These are phyloP conservation scores for Arabis alpina DNA, from an alignment of 345 rosid genomes.

Conservation along the genomic window DNA sequence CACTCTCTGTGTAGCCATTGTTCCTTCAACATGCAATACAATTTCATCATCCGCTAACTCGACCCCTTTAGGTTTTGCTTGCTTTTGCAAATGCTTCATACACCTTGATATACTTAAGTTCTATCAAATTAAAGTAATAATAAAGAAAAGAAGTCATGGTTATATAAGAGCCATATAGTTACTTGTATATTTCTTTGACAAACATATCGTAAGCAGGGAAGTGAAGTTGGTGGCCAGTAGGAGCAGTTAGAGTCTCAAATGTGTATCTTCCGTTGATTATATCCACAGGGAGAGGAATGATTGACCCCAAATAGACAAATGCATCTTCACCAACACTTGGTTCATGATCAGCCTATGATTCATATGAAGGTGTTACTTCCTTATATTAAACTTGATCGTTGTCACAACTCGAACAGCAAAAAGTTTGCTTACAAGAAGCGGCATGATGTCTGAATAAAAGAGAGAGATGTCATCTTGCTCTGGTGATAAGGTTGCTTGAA, in stretches of 20 bases:
- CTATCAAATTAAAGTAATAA: conserved; percentile 5
- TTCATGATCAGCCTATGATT: conserved; percentile 68
- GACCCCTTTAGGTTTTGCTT: conserved; percentile 67
- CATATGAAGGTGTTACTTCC: conserved; percentile 11
- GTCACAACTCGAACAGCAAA: background rate
- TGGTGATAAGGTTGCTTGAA: conserved; percentile 38
- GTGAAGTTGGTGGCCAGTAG: conserved; percentile 69
- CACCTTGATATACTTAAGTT: conserved; percentile 46
- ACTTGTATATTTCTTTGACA: conserved; percentile 77
- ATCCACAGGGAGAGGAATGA: conserved; percentile 73
- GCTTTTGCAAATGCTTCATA: conserved; percentile 74
- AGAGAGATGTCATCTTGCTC: conserved; percentile 78
- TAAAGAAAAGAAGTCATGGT: background rate
- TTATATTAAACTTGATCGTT: background rate
- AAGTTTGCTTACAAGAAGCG: conserved; percentile 72
- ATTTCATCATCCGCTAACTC: conserved; percentile 84
- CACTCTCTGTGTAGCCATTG: conserved; percentile 77
- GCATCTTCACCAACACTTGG: conserved; percentile 82
- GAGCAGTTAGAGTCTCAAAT: conserved; percentile 80
- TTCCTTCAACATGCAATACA: conserved; percentile 90
- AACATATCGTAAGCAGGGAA: conserved; percentile 83
- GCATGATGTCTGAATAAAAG: conserved; percentile 88
- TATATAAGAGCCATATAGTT: background rate
- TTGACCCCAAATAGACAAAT: conserved; percentile 74
- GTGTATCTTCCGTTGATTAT: conserved; percentile 74